Base-by-base conservation (phyloP, 495 filamentous ascomycete genomes). In the Amorphotheca resinae region DNA sequence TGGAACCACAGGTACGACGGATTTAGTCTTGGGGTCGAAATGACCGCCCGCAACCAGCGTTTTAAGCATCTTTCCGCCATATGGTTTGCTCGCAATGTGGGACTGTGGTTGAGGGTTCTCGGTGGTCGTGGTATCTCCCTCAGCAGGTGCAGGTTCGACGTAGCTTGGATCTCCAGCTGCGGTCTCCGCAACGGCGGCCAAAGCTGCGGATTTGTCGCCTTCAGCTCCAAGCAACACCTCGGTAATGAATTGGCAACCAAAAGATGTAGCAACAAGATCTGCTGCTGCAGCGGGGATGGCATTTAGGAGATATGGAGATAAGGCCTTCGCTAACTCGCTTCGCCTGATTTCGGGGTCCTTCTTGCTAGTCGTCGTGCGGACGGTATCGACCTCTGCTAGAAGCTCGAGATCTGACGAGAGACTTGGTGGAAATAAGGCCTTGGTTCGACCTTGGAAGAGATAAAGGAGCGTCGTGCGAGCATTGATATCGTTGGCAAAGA, bases 31-130 rank as follows among this genome's bases (percentile, higher is more conserved):
- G 17, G 66, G 67, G 62, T 95, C 86, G 59, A 80, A 98, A 18
- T 72, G 76, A 8, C 93, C 91, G 16, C 91, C 89, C 23, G 81
- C 74, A 20, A 95, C 82, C 1, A 99, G 71, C 0, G 79, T 79
- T 63, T 93, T 95, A 47, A 94, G 72, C 78, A 95, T 82, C 38
- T 83, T 77, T n/a, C 85, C 84, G 1, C 78, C 80, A 43, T 74
- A 70, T 2, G 85, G 64, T 0, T 71, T 70, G 41, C 66, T 61
- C 18, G 69, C 72, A 35, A 79, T 64, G 54, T 84, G 79, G 16
- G 40, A 42, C 11, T 43, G 32, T 9, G 42, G 12, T n/a, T 35
- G 18, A n/a, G 37, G 20, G 21, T 32, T 40, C 28, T 48, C 42
- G 4, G 32, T 26, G 4, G 22, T 12, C 7, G 22, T 22, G 21